These are phyloP conservation scores for Trypanosoma avium DNA, from an alignment of 208 protist genomes.

Conservation along the genomic window DNA sequence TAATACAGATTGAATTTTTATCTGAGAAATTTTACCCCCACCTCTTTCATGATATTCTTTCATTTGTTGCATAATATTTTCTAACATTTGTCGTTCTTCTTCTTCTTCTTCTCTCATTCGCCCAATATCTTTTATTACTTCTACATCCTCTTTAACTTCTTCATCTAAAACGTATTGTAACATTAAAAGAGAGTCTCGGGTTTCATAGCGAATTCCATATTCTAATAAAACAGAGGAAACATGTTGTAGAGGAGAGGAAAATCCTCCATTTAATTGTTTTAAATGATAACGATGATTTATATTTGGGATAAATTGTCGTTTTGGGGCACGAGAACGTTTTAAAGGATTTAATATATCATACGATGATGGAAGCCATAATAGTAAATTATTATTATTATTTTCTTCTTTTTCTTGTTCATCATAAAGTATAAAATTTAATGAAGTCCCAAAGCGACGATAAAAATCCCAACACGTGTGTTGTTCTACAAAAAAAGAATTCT, in stretches of 20 bases:
- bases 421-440: not conserved
- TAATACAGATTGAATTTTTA: not conserved
- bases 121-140: no score
- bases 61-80: not conserved
- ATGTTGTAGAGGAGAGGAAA: not conserved
- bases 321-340: not conserved
- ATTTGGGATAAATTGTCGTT: not conserved
- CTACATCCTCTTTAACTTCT: not conserved
- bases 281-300: not conserved
- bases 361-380: not conserved
- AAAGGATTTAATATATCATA: not conserved
- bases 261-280: no score
- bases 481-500: conserved; percentile 54
- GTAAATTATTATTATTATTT: not conserved
- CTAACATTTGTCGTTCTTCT: not conserved
- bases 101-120: not conserved
- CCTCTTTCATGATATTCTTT: not conserved
- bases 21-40: not conserved
- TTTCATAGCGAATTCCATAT: not conserved
- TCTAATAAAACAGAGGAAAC: not conserved
- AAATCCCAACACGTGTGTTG: conserved; percentile 60
- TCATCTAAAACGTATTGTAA: no score
- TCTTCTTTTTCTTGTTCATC: not conserved
- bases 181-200: not conserved
- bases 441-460: conserved; percentile 26